These are phyloP conservation scores for Pseudoscleropodium purum DNA, from an alignment of 225 moss, liverwort and hornwort genomes.

Conservation along the genomic window DNA sequence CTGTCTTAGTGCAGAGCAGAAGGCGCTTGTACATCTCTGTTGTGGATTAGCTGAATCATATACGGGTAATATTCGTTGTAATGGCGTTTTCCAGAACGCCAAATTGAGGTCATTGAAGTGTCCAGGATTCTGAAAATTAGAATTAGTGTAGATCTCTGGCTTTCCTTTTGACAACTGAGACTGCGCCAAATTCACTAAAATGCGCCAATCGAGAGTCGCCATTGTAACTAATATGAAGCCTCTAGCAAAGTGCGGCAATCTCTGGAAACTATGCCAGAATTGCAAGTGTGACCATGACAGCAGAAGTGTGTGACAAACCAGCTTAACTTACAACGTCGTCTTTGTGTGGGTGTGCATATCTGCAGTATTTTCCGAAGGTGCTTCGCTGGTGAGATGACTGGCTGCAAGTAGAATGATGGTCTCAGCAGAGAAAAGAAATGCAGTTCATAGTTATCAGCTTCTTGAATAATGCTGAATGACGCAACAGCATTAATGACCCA, in stretches of 20 bases:
- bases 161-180: neutral
- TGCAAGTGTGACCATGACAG: neutral
- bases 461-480: neutral
- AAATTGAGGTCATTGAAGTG: neutral
- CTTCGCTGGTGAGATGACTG: conserved; percentile 36
- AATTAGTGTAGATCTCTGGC: neutral
- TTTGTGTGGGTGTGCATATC: neutral
- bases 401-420: neutral
- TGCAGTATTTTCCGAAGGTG: conserved; percentile 44
- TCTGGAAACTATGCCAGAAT: neutral
- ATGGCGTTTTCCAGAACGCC: neutral
- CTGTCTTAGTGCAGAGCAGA: neutral
- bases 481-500: neutral
- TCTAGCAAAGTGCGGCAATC: neutral
- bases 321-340: neutral
- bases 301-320: neutral
- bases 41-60: neutral
- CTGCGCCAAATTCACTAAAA: neutral
- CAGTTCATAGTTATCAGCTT: neutral
- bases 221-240: too few relatives aligned
- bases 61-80: neutral
- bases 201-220: neutral
- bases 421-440: neutral
- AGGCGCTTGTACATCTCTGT: neutral
- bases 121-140: neutral